Evolutionary conservation across 768 basidiomycete species (phyloP).

Genomic region (Leccinum barrowsii): DNA sequence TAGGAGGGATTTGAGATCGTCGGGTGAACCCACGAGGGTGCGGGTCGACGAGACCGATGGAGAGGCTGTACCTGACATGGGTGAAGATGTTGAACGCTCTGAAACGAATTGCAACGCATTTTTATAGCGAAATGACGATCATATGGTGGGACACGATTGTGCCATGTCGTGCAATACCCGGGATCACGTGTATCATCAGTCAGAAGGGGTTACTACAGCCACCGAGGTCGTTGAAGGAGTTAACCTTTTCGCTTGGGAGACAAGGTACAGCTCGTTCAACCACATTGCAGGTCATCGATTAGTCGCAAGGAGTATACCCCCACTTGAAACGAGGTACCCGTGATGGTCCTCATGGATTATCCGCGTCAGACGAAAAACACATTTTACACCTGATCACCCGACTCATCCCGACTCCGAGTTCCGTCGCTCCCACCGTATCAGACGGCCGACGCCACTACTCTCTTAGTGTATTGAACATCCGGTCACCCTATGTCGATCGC

Average conservation of each 20-base stretch:
- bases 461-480: constrained; percentile 73
- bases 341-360: not conserved
- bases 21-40: constrained; percentile 35
- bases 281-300: too few species aligned
- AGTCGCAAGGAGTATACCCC: too few species aligned
- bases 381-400: not conserved
- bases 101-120: not conserved
- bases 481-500: constrained; percentile 60
- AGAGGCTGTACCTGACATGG: constrained; percentile 4
- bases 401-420: not conserved
- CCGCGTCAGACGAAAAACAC: not conserved
- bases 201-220: not conserved
- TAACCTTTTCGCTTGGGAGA: not conserved
- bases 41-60: constrained; percentile 20
- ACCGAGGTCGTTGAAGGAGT: not conserved
- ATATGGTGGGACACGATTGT: constrained; percentile 28
- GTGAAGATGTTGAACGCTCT: not conserved
- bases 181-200: constrained; percentile 29
- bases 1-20: constrained; percentile 26
- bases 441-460: constrained; percentile 21
- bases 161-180: constrained; percentile 26
- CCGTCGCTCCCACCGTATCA: not conserved
- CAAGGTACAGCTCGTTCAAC: not conserved
- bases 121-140: not conserved
- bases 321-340: not conserved